Evolutionary conservation across 2,329 filamentous ascomycete species (phyloP).

Genomic region (Aphanocladium album): DNA sequence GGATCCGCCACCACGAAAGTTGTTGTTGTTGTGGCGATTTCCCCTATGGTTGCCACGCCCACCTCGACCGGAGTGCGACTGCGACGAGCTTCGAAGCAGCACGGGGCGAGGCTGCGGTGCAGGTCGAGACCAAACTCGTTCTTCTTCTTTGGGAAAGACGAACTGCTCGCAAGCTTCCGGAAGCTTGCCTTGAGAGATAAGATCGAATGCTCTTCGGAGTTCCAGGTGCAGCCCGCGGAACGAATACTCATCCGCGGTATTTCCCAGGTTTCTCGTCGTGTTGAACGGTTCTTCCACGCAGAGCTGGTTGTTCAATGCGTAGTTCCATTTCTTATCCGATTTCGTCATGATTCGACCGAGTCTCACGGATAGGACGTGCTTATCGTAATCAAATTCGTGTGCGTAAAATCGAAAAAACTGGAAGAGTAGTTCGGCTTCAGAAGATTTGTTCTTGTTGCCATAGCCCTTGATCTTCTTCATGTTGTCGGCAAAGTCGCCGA

Average conservation of each 20-base stretch:
- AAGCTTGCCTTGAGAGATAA: conserved; percentile 73
- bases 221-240: conserved; percentile 89
- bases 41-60: conserved; percentile 46
- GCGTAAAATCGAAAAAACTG: conserved; percentile 94
- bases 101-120: conserved; percentile 49
- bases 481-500: conserved; percentile 83
- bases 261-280: conserved; percentile 79
- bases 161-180: conserved; percentile 83
- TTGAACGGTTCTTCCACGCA: conserved; percentile 99
- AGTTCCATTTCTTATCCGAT: conserved; percentile 82
- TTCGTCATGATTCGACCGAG: conserved; percentile 75
- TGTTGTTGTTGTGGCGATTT: conserved; percentile 41
- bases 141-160: conserved; percentile 80
- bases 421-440: conserved; percentile 81
- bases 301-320: conserved; percentile 72
- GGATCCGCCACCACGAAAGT: conserved; percentile 36
- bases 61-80: conserved; percentile 47
- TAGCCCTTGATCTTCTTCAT: conserved; percentile 67
- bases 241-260: conserved; percentile 92
- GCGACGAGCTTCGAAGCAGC: conserved; percentile 57
- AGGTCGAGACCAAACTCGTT: conserved; percentile 55
- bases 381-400: conserved; percentile 87
- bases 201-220: conserved; percentile 79
- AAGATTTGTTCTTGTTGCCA: conserved; percentile 75
- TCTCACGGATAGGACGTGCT: conserved; percentile 76